phyloP scores from a whole-genome alignment of 1,284 basidiomycete genomes.

The Leccinum variabile region DNA sequence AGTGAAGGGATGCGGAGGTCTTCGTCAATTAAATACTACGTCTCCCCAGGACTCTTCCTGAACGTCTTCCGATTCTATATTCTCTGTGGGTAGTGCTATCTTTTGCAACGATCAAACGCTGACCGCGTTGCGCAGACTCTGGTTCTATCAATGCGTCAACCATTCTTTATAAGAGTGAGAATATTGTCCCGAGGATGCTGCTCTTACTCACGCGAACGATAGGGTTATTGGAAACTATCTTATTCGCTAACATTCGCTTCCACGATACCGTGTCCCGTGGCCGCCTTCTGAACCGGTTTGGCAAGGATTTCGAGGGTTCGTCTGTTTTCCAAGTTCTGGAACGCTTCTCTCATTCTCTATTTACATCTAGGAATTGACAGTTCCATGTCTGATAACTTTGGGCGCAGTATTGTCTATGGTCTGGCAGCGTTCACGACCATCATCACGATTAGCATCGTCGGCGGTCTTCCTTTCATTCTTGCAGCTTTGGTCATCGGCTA shows the following conservation, averaged over 20 bases:
- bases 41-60: constrained; percentile 54
- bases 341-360: not conserved
- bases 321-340: not conserved
- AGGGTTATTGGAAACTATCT: constrained; percentile 78
- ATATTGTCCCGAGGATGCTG: not conserved
- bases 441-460: constrained; percentile 79
- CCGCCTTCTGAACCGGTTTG: constrained; percentile 84
- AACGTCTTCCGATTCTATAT: constrained; percentile 68
- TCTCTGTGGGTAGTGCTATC: constrained; percentile 48
- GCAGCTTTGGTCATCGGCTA: constrained; percentile 58
- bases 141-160: constrained; percentile 72
- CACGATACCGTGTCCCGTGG: constrained; percentile 92
- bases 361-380: constrained; percentile 74
- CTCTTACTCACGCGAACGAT: constrained; percentile 21
- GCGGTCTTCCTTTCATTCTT: constrained; percentile 73
- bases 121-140: constrained; percentile 42
- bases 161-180: constrained; percentile 68
- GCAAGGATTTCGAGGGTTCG: constrained; percentile 91
- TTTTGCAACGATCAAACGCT: constrained; percentile 5
- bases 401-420: constrained; percentile 66
- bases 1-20: constrained; percentile 7
- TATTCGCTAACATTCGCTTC: constrained; percentile 91
- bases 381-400: constrained; percentile 82
- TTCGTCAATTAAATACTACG: constrained; percentile 10
- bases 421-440: constrained; percentile 64